These are phyloP conservation scores for Geoglossum cookeanum DNA, from an alignment of 2,329 filamentous ascomycete genomes.

Conservation along the genomic window DNA sequence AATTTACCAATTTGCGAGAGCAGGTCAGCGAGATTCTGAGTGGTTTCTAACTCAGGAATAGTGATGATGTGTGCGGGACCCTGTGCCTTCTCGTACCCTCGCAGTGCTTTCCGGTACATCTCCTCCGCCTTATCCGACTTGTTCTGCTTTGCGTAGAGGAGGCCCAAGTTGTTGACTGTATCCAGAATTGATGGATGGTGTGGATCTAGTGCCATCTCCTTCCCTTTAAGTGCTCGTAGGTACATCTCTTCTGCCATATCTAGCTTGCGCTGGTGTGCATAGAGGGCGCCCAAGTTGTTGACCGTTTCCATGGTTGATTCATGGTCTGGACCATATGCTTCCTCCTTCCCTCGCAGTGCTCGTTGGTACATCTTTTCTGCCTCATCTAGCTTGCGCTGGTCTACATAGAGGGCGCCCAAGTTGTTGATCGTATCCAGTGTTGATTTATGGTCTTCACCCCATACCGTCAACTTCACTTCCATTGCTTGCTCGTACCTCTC, in stretches of 20 bases:
- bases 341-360: background rate
- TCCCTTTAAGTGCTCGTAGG: background rate
- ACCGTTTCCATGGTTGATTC: no score
- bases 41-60: background rate
- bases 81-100: conserved; percentile 1
- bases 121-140: conserved; percentile 1
- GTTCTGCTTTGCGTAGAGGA: background rate
- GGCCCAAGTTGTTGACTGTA: no score
- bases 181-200: background rate
- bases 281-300: no score
- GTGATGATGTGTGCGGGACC: background rate
- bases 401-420: no score
- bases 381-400: no score
- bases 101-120: conserved; percentile 3
- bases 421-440: no score
- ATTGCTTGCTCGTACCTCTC: no score
- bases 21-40: background rate
- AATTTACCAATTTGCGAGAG: background rate
- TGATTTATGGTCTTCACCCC: no score
- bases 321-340: background rate
- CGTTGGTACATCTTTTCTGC: no score
- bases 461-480: background rate
- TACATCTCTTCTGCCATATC: no score
- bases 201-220: background rate
- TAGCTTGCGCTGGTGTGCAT: no score